phyloP scores from a whole-genome alignment of 2,329 filamentous ascomycete species.

The Raffaelea deltoideospora region DNA sequence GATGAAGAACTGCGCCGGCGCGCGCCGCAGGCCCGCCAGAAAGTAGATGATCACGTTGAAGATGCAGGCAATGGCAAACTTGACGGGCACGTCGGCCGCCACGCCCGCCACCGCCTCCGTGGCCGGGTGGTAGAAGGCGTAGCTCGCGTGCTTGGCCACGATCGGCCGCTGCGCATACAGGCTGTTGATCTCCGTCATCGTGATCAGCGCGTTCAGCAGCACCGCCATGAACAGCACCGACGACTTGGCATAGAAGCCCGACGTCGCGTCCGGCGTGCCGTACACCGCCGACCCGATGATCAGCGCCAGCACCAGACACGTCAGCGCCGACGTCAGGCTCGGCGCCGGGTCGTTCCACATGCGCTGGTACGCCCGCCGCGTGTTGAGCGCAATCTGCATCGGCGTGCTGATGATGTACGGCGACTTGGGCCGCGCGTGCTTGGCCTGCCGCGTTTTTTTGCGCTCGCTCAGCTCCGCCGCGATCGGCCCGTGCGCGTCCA shows the following conservation, averaged over 20 bases:
- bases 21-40: slow-evolving; percentile 64
- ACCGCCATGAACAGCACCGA: slow-evolving; percentile 77
- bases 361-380: slow-evolving; percentile 63
- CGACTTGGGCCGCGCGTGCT: slow-evolving; percentile 34
- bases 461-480: slow-evolving; percentile 32
- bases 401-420: slow-evolving; percentile 47
- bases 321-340: slow-evolving; percentile 65
- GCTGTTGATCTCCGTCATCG: slow-evolving; percentile 69
- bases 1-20: slow-evolving; percentile 68
- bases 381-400: slow-evolving; percentile 32
- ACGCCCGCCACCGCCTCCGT: slow-evolving; percentile 80
- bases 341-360: slow-evolving; percentile 61
- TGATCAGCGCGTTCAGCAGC: slow-evolving; percentile 71
- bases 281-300: slow-evolving; percentile 9
- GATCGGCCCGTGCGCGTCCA: slow-evolving; percentile 18
- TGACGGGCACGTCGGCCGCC: slow-evolving; percentile 73
- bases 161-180: slow-evolving; percentile 82
- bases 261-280: slow-evolving; percentile 9
- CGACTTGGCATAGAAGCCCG: slow-evolving; percentile 43
- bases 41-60: slow-evolving; percentile 81
- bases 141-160: slow-evolving; percentile 76
- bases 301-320: slow-evolving; percentile 45
- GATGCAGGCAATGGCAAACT: slow-evolving; percentile 53
- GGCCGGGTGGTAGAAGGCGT: slow-evolving; percentile 79
- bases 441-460: slow-evolving; percentile 33